phyloP scores from a whole-genome alignment of 176 grass and related monocot genomes.

The Alloteropsis semialata region DNA sequence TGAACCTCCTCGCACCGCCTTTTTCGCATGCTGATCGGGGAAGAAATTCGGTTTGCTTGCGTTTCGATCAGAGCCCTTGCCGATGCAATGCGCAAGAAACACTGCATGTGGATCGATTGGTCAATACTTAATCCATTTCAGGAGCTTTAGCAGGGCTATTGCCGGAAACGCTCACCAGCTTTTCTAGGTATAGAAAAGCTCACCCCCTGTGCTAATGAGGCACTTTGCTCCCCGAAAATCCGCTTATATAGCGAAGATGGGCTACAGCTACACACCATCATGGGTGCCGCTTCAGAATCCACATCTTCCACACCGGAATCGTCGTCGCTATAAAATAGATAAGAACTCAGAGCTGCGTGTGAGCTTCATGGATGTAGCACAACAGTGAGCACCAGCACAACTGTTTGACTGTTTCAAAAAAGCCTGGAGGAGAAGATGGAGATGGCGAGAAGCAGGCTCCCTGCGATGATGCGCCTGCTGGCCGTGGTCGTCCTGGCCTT shows the following conservation, averaged over 20 bases:
- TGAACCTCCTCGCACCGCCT: neutral
- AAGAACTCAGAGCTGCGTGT: neutral
- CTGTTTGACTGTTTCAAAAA: neutral
- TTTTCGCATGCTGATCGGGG: neutral
- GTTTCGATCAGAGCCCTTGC: neutral
- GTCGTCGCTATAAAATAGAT: slow-evolving; percentile 38
- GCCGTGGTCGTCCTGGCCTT: slow-evolving; percentile 26
- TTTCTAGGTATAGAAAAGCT: slow-evolving; percentile 31
- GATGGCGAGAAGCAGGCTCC: slow-evolving; percentile 10
- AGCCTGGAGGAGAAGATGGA: neutral
- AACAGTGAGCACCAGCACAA: slow-evolving; percentile 6
- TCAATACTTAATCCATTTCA: neutral
- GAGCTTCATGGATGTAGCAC: slow-evolving; percentile 21
- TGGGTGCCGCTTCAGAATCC: slow-evolving; percentile 38
- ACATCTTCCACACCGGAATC: neutral
- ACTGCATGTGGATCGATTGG: neutral
- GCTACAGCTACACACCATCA: slow-evolving; percentile 18
- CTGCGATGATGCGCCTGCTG: neutral
- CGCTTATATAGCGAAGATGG: slow-evolving; percentile 13
- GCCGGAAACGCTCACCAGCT: slow-evolving; percentile 19
- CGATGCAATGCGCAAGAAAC: neutral
- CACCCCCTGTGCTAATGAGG: slow-evolving; percentile 39
- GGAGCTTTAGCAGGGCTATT: neutral
- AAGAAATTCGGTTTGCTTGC: neutral
- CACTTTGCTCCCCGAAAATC: slow-evolving; percentile 14